Conservation (phyloP, 1,284 basidiomycete genomes). For the Apiotrichum mycotoxinovorans region DNA sequence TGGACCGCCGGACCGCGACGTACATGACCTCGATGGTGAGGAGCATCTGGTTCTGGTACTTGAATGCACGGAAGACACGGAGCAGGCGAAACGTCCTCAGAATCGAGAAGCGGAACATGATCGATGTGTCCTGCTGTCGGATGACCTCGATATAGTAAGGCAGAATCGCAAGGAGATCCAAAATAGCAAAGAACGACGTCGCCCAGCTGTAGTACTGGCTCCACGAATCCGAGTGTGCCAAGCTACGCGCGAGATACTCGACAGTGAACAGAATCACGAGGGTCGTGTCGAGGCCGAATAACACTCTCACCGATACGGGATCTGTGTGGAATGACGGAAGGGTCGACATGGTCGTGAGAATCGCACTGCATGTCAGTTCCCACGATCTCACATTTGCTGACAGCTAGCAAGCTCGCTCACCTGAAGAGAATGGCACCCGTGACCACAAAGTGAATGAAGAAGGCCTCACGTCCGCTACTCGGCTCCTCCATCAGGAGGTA, state of each 20-base stretch:
- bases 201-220: slow-evolving; percentile 48
- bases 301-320: slow-evolving; percentile 62
- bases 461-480: slow-evolving; percentile 45
- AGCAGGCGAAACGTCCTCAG: slow-evolving; percentile 70
- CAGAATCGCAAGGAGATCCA: slow-evolving; percentile 75
- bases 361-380: slow-evolving; percentile 57
- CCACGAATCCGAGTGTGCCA: slow-evolving; percentile 51
- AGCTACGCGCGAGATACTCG: slow-evolving; percentile 53
- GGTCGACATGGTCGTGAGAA: slow-evolving; percentile 79
- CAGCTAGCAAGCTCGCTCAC: too few relatives aligned
- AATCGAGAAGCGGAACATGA: slow-evolving; percentile 83
- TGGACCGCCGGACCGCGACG: slow-evolving; percentile 74
- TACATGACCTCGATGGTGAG: slow-evolving; percentile 91
- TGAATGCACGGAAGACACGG: slow-evolving; percentile 81
- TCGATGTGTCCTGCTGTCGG: slow-evolving; percentile 77
- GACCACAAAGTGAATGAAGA: slow-evolving; percentile 45
- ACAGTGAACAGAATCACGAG: slow-evolving; percentile 79
- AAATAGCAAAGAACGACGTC: slow-evolving; percentile 70
- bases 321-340: slow-evolving; percentile 69
- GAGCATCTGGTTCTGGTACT: slow-evolving; percentile 60
- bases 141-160: slow-evolving; percentile 83
- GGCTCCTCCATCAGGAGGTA: slow-evolving; percentile 51
- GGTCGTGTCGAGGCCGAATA: slow-evolving; percentile 72
- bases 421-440: slow-evolving; percentile 49
- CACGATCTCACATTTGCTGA: background rate